Conservation (phyloP, 495 filamentous ascomycete species). For the Xylaria sp. region DNA sequence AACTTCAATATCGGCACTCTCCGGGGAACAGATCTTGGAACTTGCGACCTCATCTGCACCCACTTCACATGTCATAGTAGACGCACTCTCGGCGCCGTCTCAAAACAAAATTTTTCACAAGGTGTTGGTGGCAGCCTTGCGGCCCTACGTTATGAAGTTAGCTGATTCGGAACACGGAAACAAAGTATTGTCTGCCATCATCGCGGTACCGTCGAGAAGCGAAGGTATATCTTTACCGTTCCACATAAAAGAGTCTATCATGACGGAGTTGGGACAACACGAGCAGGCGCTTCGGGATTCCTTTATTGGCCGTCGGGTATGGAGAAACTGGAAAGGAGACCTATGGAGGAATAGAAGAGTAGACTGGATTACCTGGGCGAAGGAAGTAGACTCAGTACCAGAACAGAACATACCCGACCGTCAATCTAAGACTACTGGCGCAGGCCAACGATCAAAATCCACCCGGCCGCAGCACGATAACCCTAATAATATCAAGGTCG, state of each 20-base stretch:
- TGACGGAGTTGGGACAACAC: constrained; percentile 49
- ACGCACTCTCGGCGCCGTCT: constrained; percentile 68
- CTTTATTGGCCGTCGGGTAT: constrained; percentile 79
- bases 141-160: constrained; percentile 66
- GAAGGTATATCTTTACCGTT: constrained; percentile 55
- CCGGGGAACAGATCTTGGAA: constrained; percentile 44
- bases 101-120: constrained; percentile 63
- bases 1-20: constrained; percentile 48
- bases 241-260: constrained; percentile 60
- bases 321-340: constrained; percentile 93
- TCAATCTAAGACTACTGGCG: constrained; percentile 3
- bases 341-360: constrained; percentile 66
- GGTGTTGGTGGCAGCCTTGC: constrained; percentile 50
- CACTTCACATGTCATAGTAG: constrained; percentile 70
- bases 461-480: constrained; percentile 12
- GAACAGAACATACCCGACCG: constrained; percentile 24
- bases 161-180: constrained; percentile 75
- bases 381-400: constrained; percentile 51
- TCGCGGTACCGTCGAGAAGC: constrained; percentile 62
- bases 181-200: constrained; percentile 79
- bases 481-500: constrained; percentile 20
- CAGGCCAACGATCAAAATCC: constrained; percentile 3
- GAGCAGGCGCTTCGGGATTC: constrained; percentile 75
- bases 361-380: constrained; percentile 76
- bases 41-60: constrained; percentile 47